Conservation (phyloP, 2,329 filamentous ascomycete genomes). For the Tolypocladium sp. region DNA sequence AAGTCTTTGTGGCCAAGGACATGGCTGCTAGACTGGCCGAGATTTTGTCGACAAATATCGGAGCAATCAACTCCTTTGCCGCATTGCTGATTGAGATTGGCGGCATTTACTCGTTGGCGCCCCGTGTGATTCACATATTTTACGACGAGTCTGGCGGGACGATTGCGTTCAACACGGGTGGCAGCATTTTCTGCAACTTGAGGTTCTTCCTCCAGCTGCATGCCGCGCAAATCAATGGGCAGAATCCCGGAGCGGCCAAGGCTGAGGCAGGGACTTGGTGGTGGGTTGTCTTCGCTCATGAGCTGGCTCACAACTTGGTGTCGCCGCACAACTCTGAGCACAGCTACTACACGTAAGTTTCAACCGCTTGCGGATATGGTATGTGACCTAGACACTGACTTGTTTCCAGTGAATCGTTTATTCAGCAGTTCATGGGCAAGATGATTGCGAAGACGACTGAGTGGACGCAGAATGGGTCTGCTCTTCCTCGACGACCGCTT, state of each 20-base stretch:
- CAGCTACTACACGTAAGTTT: conserved; percentile 66
- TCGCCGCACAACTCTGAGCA: conserved; percentile 67
- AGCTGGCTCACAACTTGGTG: conserved; percentile 90
- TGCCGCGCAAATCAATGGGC: conserved; percentile 33
- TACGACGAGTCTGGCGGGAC: conserved; percentile 70
- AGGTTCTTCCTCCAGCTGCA: conserved; percentile 80
- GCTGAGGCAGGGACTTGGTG: conserved; percentile 74
- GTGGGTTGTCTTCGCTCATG: conserved; percentile 94
- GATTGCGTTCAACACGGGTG: conserved; percentile 85
- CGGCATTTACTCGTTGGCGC: conserved; percentile 61
- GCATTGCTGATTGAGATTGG: conserved; percentile 59
- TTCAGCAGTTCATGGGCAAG: conserved; percentile 66
- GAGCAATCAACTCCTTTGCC: conserved; percentile 60
- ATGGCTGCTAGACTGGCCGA: conserved; percentile 32
- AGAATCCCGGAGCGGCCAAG: conserved; percentile 32
- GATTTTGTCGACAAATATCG: conserved; percentile 55
- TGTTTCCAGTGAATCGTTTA: conserved; percentile 56
- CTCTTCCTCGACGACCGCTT: conserved; percentile 1
- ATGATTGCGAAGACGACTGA: conserved; percentile 49
- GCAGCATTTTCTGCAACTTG: conserved; percentile 90
- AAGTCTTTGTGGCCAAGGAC: conserved; percentile 59
- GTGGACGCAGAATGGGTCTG: conserved; percentile 16
- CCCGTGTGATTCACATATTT: conserved; percentile 71
- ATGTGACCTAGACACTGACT: background rate
- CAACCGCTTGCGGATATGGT: background rate